phyloP scores from a whole-genome alignment of 208 protist species.

The Wallacemonas sp. region DNA sequence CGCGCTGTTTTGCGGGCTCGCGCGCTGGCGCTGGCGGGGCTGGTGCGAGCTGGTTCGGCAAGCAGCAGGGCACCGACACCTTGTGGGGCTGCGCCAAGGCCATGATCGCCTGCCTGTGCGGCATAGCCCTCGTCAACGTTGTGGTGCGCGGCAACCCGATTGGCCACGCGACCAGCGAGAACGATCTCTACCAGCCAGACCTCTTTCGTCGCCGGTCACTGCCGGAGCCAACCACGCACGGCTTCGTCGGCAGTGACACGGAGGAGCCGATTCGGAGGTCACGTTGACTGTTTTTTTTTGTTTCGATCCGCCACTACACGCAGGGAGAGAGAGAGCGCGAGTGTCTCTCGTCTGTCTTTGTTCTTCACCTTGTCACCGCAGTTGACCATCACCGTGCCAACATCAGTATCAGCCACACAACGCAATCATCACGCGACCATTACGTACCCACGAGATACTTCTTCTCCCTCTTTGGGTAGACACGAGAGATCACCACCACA shows the following conservation, averaged over 20 bases:
- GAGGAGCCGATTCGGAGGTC: slow-evolving; percentile 4
- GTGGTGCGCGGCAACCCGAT: slow-evolving; percentile 65
- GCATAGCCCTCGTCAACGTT: slow-evolving; percentile 70
- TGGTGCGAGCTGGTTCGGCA: slow-evolving; percentile 63
- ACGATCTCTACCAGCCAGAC: slow-evolving; percentile 41
- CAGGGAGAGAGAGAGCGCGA: no score
- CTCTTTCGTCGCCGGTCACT: slow-evolving; percentile 11
- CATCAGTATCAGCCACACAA: no score
- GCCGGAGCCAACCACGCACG: slow-evolving; percentile 42
- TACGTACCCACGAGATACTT: no score
- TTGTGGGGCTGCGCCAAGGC: slow-evolving; percentile 38
- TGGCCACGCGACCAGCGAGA: slow-evolving; percentile 50
- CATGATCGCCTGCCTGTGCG: slow-evolving; percentile 42
- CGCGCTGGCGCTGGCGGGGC: slow-evolving; percentile 30
- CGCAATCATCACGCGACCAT: no score
- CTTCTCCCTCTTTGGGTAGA: no score
- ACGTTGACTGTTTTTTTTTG: no score
- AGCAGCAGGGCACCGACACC: slow-evolving; percentile 16
- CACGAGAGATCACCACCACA: no score
- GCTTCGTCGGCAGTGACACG: slow-evolving; percentile 59
- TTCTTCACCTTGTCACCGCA: no score
- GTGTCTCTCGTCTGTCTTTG: no score
- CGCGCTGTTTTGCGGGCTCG: background rate
- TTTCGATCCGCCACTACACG: no score
- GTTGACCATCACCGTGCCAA: no score